Conservation (phyloP, 169 alveolate species). For the Neospora caninum region DNA sequence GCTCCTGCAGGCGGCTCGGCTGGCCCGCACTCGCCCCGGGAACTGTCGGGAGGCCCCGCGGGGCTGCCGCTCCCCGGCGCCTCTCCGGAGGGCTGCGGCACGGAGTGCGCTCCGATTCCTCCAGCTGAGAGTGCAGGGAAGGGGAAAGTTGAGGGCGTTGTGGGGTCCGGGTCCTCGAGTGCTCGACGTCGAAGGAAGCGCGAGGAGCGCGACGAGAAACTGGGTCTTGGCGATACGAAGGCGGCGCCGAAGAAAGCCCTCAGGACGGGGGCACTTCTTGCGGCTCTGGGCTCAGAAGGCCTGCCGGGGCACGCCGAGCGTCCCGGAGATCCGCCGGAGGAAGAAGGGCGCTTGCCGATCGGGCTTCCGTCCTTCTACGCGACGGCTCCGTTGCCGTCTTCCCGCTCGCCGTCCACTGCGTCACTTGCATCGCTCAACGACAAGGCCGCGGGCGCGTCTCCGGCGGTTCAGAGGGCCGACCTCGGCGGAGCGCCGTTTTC, state of each 20-base stretch:
- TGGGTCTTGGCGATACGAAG: not conserved
- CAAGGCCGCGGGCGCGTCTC: too few species aligned
- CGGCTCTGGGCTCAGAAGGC: not conserved
- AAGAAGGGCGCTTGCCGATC: not conserved
- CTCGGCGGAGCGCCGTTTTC: too few species aligned
- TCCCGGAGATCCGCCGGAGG: not conserved
- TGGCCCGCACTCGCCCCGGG: too few species aligned
- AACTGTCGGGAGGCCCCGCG: too few species aligned
- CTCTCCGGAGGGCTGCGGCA: too few species aligned
- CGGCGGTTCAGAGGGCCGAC: too few species aligned
- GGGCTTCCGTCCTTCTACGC: not conserved
- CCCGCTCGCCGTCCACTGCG: too few species aligned
- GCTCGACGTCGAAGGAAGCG: not conserved
- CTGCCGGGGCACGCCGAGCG: not conserved
- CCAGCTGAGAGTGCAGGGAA: too few species aligned
- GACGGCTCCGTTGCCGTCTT: not conserved
- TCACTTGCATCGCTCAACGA: too few species aligned
- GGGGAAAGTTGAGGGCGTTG: not conserved
- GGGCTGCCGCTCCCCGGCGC: too few species aligned
- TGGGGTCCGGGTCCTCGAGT: not conserved
- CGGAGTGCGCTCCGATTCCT: too few species aligned
- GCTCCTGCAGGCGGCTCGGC: too few species aligned
- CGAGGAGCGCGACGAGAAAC: not conserved
- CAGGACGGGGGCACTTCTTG: not conserved
- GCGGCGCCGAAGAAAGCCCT: not conserved